Evolutionary conservation across 169 alveolate genomes (phyloP).

Genomic region (Cryptosporidium sp.): DNA sequence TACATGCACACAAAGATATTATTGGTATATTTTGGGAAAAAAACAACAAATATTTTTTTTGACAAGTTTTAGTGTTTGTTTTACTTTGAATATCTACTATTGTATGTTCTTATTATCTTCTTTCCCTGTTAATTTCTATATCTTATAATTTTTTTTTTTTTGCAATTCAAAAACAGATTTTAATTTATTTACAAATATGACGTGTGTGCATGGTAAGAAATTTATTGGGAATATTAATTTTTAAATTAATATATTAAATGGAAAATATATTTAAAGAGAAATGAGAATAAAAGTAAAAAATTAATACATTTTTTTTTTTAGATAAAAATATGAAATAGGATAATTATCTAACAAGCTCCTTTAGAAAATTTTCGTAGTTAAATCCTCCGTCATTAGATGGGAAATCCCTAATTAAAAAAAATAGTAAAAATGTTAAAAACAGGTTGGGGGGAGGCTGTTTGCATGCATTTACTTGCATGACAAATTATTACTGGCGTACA

Average conservation of each 20-base stretch:
- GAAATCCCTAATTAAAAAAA: constrained; percentile 31
- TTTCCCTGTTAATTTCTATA: not conserved
- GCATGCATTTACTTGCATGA: not conserved
- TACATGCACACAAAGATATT: not conserved
- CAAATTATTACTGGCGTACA: not conserved
- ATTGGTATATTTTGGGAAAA: not conserved
- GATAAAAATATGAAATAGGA: not conserved
- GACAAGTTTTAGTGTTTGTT: not conserved
- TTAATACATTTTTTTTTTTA: not conserved
- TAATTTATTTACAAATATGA: too few relatives aligned
- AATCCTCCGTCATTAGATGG: constrained; percentile 62
- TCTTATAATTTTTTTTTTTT: too few relatives aligned
- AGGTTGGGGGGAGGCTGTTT: not conserved
- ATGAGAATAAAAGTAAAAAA: not conserved
- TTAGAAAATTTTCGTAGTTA: constrained; percentile 37
- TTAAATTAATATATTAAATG: too few relatives aligned
- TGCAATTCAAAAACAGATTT: not conserved
- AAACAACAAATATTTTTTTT: too few relatives aligned
- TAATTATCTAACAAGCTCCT: constrained; percentile 14
- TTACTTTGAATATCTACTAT: too few relatives aligned
- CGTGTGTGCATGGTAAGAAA: not conserved
- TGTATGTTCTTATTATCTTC: too few relatives aligned
- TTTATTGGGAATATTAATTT: not conserved
- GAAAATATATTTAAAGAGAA: not conserved
- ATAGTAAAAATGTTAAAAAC: not conserved